Conservation (phyloP, 345 rosid species). For the Bretschneidera sinensis region DNA sequence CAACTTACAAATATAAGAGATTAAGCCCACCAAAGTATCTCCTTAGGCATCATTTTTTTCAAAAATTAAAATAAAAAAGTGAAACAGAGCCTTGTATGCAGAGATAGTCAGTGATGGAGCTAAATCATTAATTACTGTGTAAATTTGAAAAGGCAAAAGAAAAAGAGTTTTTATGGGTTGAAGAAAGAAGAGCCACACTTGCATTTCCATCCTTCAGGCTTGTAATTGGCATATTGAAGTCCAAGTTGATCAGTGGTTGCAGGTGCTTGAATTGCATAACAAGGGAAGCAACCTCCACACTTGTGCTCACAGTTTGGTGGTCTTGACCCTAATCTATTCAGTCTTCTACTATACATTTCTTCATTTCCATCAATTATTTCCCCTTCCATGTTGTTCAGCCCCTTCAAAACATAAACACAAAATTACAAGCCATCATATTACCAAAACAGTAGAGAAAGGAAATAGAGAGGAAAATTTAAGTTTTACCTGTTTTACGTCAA, state of each 20-base stretch:
- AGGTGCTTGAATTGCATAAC: conserved; percentile 20
- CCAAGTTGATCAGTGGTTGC: conserved; percentile 11
- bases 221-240: conserved; percentile 23
- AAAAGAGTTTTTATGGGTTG: conserved; percentile 11
- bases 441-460: background rate
- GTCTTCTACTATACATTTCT: conserved; percentile 5
- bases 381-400: background rate
- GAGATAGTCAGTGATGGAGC: background rate
- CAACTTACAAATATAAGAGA: too few relatives aligned
- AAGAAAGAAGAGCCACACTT: conserved; percentile 25
- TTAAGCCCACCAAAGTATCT: too few relatives aligned
- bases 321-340: conserved; percentile 20
- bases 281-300: conserved; percentile 22
- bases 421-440: too few relatives aligned
- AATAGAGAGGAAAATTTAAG: background rate
- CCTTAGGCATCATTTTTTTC: too few relatives aligned
- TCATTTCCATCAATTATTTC: background rate
- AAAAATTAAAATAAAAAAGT: too few relatives aligned
- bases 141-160: too few relatives aligned
- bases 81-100: background rate
- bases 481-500: background rate
- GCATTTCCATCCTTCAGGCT: conserved; percentile 37
- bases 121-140: too few relatives aligned
- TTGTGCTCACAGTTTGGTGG: conserved; percentile 22
- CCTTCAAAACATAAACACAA: too few relatives aligned